phyloP scores from a whole-genome alignment of 108 stramenopile genomes.

The Stephanodiscus minutulus region DNA sequence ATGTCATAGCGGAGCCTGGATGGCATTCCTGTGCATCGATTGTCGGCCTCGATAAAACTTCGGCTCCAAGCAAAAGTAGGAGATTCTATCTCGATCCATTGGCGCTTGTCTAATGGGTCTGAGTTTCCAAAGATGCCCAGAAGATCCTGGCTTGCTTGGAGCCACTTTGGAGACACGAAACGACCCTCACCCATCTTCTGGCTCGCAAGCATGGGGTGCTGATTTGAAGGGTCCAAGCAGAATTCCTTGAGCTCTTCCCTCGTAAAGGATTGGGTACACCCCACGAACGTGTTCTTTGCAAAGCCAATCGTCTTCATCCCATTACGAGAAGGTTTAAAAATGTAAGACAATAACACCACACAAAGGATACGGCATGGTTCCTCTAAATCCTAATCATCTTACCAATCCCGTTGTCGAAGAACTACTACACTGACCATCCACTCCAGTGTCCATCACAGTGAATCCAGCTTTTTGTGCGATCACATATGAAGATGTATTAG shows the following conservation, averaged over 20 bases:
- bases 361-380: neutral
- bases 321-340: neutral
- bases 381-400: neutral
- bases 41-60: conserved; percentile 21
- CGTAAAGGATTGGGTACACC: conserved; percentile 59
- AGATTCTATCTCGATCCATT: conserved; percentile 55
- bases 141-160: conserved; percentile 25
- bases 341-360: neutral
- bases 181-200: conserved; percentile 7
- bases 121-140: conserved; percentile 69
- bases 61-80: conserved; percentile 17
- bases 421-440: conserved; percentile 29
- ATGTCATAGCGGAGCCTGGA: conserved; percentile 37
- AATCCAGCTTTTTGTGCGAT: conserved; percentile 38
- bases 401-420: conserved; percentile 32
- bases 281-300: conserved; percentile 50
- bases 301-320: conserved; percentile 26
- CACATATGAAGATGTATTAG: conserved; percentile 19
- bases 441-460: conserved; percentile 43
- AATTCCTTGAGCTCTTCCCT: conserved; percentile 50
- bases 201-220: conserved; percentile 25
- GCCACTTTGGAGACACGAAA: conserved; percentile 36
- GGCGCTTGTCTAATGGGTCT: conserved; percentile 59
- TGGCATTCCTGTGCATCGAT: conserved; percentile 36
- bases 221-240: conserved; percentile 24